Conservation (phyloP, 805 yeast species). For the Myxozyma sirexii region DNA sequence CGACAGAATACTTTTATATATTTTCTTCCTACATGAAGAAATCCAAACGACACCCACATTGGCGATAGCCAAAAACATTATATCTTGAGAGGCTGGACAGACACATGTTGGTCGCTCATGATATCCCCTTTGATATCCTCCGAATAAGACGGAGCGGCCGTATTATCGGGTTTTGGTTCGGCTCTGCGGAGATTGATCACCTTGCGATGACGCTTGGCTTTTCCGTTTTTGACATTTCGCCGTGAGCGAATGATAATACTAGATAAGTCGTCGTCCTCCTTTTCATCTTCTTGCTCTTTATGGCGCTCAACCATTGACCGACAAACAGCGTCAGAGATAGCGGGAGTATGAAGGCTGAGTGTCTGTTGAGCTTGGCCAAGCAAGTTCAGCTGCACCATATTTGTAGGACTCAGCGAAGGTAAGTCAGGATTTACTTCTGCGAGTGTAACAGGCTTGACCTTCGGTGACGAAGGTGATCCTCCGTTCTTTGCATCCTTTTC, state of each 20-base stretch:
- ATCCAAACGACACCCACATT: neutral
- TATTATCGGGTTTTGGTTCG: neutral
- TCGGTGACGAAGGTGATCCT: constrained; percentile 32
- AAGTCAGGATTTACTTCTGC: constrained; percentile 59
- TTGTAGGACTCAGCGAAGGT: constrained; percentile 67
- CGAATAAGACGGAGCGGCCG: constrained; percentile 6
- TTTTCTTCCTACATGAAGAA: too few species aligned
- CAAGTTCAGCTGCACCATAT: constrained; percentile 66
- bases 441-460: constrained; percentile 48
- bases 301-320: constrained; percentile 46
- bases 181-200: constrained; percentile 26
- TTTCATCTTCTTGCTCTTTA: constrained; percentile 23
- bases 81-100: constrained; percentile 9
- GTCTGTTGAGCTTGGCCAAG: constrained; percentile 79
- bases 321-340: constrained; percentile 59
- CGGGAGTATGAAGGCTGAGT: constrained; percentile 66
- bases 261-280: constrained; percentile 31
- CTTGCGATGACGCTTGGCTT: constrained; percentile 23
- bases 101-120: neutral
- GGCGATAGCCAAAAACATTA: neutral
- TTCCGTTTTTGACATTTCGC: constrained; percentile 25
- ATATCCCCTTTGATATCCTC: neutral
- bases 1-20: neutral
- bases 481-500: constrained; percentile 33
- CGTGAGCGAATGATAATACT: constrained; percentile 32